Base-by-base conservation (phyloP, 1,139 yeast genomes). In the Candida frijolesensis region DNA sequence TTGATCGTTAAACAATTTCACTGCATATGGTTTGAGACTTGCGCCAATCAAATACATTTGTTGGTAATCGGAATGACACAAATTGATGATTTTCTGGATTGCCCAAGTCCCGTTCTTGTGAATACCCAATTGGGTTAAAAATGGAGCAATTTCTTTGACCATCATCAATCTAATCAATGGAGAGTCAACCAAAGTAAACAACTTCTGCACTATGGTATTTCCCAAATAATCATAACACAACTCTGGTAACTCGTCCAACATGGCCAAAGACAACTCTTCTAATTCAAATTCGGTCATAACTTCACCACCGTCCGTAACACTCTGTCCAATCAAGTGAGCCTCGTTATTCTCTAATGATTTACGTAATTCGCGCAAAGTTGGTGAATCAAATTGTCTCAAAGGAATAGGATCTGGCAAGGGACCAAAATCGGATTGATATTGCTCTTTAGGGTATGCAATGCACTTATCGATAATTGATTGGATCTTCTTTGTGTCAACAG, bases 31-130 rank as follows among this genome's bases (percentile, higher is more conserved):
- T 56, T 84, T 82, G 54, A 94, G 78, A 35, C 92, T 82, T 14
- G 80, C 77, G 8, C 86, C 85, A 49, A 94, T 88, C 49, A 85
- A 66, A 59, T 77, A 72, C 68, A 82, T 85, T 66, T 92, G 97
- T 55, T 90, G 84, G 45, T 61, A 66, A 35, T 81, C 80, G 1
- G 86, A 74, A 8, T 89, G 85, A 52, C 76, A 67, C 52, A 89
- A 85, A 57, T 85, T 88, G 60, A 95, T 91, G 65, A 94, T 87
- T 68, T 94, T 95, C 67, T 95, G 99, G 30, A 96, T 96, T 2
- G 98, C 98, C 99, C 99, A 94, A 3, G 99, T 94, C 55, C 99
- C 99, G 67, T 95, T 94, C 64, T 94, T 94, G 71, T 94, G 99
- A 51, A 90, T 87, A 60, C 98, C 95, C 74, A 94, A 86, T 61